These are phyloP conservation scores for Flaveria ramosissima DNA, from an alignment of 129 eudicot genomes.

Conservation along the genomic window DNA sequence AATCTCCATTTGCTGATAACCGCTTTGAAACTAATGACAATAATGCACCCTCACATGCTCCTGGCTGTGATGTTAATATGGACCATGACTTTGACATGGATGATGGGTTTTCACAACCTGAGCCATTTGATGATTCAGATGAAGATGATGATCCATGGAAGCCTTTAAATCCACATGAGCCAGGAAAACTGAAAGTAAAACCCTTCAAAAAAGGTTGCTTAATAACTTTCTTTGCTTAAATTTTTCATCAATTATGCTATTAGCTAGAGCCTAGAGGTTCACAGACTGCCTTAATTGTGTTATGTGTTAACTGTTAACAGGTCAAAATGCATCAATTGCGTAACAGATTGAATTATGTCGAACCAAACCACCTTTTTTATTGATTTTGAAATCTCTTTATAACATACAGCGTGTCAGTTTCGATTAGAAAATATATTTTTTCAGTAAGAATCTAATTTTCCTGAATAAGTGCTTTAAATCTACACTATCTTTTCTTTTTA, in stretches of 20 bases:
- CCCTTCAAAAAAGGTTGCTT: slow-evolving; percentile 72
- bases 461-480: background rate
- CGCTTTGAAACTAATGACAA: slow-evolving; percentile 38
- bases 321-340: background rate
- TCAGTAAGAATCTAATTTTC: background rate
- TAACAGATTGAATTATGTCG: background rate
- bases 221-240: slow-evolving; percentile 13
- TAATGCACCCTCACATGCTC: slow-evolving; percentile 36
- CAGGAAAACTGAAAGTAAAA: slow-evolving; percentile 79
- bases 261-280: background rate
- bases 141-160: slow-evolving; percentile 87
- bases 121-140: slow-evolving; percentile 48
- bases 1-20: slow-evolving; percentile 40
- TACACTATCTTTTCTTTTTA: background rate
- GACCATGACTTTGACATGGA: slow-evolving; percentile 53
- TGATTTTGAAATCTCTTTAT: background rate
- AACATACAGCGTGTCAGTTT: background rate
- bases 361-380: background rate
- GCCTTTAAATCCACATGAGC: slow-evolving; percentile 93
- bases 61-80: slow-evolving; percentile 35
- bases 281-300: background rate
- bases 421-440: background rate
- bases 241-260: background rate
- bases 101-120: slow-evolving; percentile 52
- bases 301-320: background rate